These are phyloP conservation scores for Castanopsis chinensis DNA, from an alignment of 306 rosid genomes.

Conservation along the genomic window DNA sequence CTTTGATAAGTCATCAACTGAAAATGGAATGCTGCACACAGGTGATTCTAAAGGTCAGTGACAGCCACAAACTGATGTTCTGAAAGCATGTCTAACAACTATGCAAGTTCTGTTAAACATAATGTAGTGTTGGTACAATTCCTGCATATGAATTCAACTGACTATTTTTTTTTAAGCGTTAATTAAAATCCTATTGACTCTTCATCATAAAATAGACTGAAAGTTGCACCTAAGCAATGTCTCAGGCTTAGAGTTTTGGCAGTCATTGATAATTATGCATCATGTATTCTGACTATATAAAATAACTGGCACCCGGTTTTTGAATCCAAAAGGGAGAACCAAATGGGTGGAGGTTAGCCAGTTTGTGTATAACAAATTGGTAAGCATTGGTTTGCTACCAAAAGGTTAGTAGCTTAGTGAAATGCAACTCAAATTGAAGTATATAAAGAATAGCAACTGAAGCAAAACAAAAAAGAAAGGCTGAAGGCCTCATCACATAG, in stretches of 20 bases:
- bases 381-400: not conserved
- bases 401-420: not conserved
- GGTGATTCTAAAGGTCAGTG: conserved; percentile 16
- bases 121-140: no score
- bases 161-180: no score
- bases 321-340: not conserved
- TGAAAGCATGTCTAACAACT: not conserved
- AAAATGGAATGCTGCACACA: conserved; percentile 56
- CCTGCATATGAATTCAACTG: no score
- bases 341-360: not conserved
- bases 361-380: not conserved
- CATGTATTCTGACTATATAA: not conserved
- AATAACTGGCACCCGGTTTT: not conserved
- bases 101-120: no score
- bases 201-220: no score
- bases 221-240: not conserved
- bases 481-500: not conserved
- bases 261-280: conserved; percentile 5
- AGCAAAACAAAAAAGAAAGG: not conserved
- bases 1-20: conserved; percentile 63
- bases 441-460: not conserved
- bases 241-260: conserved; percentile 10
- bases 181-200: no score
- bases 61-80: not conserved
- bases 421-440: not conserved